A percentile compares a stretch with the other conserved stretches of the same genome.
phyloP scores from a whole-genome alignment of 257 asterid species.

The Capsicum baccatum region DNA sequence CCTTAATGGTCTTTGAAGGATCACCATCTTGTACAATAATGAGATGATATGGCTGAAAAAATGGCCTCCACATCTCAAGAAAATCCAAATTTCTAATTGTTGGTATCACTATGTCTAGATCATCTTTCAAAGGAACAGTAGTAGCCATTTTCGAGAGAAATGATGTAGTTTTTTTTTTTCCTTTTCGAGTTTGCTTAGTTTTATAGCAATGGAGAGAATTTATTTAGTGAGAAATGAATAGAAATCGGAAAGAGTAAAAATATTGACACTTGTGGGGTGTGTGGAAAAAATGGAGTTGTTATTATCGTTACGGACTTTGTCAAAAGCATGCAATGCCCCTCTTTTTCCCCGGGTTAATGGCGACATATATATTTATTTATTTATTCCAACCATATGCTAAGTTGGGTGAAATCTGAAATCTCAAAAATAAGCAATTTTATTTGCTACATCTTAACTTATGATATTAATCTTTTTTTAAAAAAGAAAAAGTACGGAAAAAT shows the following conservation, averaged over 20 bases:
- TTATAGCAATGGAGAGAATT: not conserved
- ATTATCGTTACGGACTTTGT: conserved; percentile 55
- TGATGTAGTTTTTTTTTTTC: not conserved
- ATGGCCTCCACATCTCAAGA: conserved; percentile 95
- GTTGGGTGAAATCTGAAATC: too few relatives aligned
- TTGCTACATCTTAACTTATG: too few relatives aligned
- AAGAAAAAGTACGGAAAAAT: too few relatives aligned
- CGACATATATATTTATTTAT: too few relatives aligned
- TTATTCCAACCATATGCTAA: too few relatives aligned
- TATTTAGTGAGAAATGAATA: not conserved
- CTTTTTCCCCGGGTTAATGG: conserved; percentile 38
- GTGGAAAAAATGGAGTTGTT: conserved; percentile 2
- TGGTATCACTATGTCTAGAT: conserved; percentile 88
- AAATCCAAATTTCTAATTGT: conserved; percentile 89
- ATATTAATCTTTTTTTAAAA: too few relatives aligned
- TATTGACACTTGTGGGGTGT: conserved; percentile 35
- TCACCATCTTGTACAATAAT: conserved; percentile 96
- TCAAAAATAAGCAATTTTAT: too few relatives aligned
- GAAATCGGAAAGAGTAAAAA: conserved; percentile 22
- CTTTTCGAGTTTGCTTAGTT: not conserved
- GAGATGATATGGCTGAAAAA: conserved; percentile 75
- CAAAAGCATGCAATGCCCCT: conserved; percentile 25
- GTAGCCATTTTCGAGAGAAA: conserved; percentile 49
- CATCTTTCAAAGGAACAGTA: conserved; percentile 63
- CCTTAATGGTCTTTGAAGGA: conserved; percentile 75